phyloP scores from a whole-genome alignment of 176 grass and related monocot genomes.

The Stipa capillata region DNA sequence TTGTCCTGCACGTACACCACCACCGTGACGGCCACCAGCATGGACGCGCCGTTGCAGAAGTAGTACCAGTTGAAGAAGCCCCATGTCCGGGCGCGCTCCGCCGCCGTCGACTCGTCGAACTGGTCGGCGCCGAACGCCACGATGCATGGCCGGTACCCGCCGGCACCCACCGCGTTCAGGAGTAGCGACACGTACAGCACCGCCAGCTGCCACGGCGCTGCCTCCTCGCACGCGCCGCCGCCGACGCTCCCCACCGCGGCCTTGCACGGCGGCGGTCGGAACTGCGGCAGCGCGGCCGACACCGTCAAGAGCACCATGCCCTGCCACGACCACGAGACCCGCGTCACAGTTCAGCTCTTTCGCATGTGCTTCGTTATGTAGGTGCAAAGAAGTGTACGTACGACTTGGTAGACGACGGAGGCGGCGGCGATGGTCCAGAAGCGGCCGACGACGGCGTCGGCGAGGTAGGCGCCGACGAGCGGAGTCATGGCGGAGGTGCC shows the following conservation, averaged over 20 bases:
- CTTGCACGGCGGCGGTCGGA: constrained; percentile 49
- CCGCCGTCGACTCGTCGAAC: constrained; percentile 62
- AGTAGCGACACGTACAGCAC: constrained; percentile 56
- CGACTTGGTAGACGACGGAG: constrained; percentile 58
- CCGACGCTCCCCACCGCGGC: not conserved
- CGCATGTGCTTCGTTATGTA: not conserved
- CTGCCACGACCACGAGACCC: not conserved
- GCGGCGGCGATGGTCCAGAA: constrained; percentile 72
- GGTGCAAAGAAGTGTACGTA: not conserved
- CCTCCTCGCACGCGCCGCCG: constrained; percentile 37
- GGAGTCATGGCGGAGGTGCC: constrained; percentile 66
- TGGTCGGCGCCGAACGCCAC: constrained; percentile 82
- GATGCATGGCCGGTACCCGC: constrained; percentile 73
- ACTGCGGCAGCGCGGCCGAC: constrained; percentile 51
- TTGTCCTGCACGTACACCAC: constrained; percentile 89
- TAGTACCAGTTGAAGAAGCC: constrained; percentile 98
- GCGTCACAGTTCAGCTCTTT: not conserved
- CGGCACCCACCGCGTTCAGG: constrained; percentile 62
- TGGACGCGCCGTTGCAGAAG: constrained; percentile 71
- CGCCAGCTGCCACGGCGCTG: constrained; percentile 50
- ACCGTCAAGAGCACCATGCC: constrained; percentile 71
- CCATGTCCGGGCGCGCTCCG: constrained; percentile 60
- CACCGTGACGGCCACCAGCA: constrained; percentile 67
- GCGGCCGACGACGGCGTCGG: constrained; percentile 67
- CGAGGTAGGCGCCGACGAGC: constrained; percentile 72